These are phyloP conservation scores for Silene vulgaris DNA, from an alignment of 179 eudicot species.

Conservation along the genomic window DNA sequence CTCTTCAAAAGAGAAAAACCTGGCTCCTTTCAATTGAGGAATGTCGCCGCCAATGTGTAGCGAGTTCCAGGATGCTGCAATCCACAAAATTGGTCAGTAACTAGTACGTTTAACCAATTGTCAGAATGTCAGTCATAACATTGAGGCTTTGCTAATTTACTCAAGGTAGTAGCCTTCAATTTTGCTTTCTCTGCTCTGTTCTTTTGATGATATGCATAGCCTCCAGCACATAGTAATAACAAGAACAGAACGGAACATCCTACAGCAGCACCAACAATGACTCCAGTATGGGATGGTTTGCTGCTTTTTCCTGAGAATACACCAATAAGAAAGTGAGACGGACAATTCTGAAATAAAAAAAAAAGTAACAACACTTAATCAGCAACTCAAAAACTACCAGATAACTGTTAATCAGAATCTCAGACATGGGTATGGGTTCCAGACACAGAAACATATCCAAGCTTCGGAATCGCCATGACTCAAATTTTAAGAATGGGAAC, in stretches of 20 bases:
- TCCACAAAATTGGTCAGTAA: slow-evolving; percentile 3
- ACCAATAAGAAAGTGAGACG: slow-evolving; percentile 1
- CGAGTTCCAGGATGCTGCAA: slow-evolving; percentile 66
- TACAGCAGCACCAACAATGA: slow-evolving; percentile 29
- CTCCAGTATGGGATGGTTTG: slow-evolving; percentile 18
- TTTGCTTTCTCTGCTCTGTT: slow-evolving; percentile 30
- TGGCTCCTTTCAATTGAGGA: slow-evolving; percentile 72
- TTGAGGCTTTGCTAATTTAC: slow-evolving; percentile 21
- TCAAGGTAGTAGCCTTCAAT: slow-evolving; percentile 26
- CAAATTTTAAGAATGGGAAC: not conserved
- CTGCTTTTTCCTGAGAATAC: slow-evolving; percentile 21
- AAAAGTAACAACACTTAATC: not conserved
- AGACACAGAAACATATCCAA: not conserved
- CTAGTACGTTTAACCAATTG: not conserved
- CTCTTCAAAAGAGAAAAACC: slow-evolving; percentile 65
- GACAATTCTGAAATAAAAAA: not conserved
- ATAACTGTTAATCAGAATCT: not conserved
- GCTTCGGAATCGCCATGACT: not conserved
- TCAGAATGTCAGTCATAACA: not conserved
- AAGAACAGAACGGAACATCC: slow-evolving; percentile 31
- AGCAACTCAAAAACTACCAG: not conserved
- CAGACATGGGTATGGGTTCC: not conserved
- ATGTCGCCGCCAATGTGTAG: slow-evolving; percentile 41
- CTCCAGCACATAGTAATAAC: slow-evolving; percentile 28
- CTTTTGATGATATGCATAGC: slow-evolving; percentile 30